phyloP scores from a whole-genome alignment of 208 protist genomes.

The Acanthamoeba triangularis region DNA sequence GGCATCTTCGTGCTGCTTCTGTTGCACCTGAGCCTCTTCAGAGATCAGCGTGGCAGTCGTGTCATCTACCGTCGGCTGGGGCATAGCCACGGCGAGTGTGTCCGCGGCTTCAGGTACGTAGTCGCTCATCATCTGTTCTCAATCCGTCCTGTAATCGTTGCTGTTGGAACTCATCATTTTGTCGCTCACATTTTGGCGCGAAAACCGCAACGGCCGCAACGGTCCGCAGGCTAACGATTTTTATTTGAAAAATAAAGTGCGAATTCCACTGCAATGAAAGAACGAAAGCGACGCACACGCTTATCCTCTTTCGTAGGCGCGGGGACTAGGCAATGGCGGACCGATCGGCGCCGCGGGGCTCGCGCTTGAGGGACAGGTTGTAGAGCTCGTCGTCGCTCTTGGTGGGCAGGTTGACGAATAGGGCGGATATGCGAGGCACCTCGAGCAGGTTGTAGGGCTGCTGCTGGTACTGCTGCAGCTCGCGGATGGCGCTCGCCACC shows the following conservation, averaged over 20 bases:
- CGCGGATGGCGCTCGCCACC: conserved; percentile 46
- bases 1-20: no score
- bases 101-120: neutral
- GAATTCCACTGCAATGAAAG: no score
- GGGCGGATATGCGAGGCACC: conserved; percentile 12
- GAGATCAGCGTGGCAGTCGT: neutral
- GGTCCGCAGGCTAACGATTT: no score
- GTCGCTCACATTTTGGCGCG: no score
- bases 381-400: conserved; percentile 69
- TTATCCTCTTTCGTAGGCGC: no score
- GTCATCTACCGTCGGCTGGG: neutral
- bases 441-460: conserved; percentile 47
- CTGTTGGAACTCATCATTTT: no score
- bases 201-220: no score
- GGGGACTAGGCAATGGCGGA: conserved; percentile 42
- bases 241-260: no score
- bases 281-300: no score
- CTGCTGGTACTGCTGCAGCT: conserved; percentile 75
- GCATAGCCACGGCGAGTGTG: no score
- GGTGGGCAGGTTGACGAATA: neutral
- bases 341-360: conserved; percentile 54
- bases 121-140: neutral
- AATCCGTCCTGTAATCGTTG: no score
- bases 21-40: no score
- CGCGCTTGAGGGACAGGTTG: conserved; percentile 33